Evolutionary conservation across 768 basidiomycete species (phyloP).

Genomic region (Suillus brevipes): DNA sequence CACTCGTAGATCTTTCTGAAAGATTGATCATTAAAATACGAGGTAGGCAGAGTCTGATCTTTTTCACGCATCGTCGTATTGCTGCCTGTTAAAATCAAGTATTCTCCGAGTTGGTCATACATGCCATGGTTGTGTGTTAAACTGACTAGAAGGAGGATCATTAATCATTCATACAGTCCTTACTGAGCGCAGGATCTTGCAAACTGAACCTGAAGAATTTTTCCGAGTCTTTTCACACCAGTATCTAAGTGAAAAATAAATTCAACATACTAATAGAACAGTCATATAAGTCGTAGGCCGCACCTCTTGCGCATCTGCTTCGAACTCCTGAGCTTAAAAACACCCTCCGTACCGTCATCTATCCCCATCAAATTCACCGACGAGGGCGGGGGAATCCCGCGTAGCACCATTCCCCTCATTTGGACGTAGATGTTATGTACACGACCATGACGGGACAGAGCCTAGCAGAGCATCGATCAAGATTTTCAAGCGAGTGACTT

Average conservation of each 20-base stretch:
- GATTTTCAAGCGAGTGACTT: constrained; percentile 87
- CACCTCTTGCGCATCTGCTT: constrained; percentile 93
- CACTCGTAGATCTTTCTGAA: not conserved
- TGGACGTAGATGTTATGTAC: constrained; percentile 95
- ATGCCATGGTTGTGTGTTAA: not conserved
- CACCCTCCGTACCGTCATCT: constrained; percentile 92
- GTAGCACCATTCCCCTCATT: constrained; percentile 84
- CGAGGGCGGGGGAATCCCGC: constrained; percentile 92
- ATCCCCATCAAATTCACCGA: constrained; percentile 99
- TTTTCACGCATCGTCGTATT: no score
- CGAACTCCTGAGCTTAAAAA: constrained; percentile 85
- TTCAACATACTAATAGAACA: not conserved
- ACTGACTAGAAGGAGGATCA: not conserved
- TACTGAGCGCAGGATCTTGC: not conserved
- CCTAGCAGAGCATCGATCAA: constrained; percentile 54
- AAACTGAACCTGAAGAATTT: not conserved
- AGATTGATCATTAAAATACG: not conserved
- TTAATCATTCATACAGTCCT: not conserved
- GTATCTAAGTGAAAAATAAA: not conserved
- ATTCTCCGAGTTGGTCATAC: not conserved
- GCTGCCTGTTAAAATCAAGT: not conserved
- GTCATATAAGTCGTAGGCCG: constrained; percentile 81
- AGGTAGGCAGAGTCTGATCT: no score
- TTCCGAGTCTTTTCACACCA: not conserved
- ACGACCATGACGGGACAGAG: constrained; percentile 71